Percentiles rank a stretch among this genome's conserved stretches.
Evolutionary conservation across 148 eudicot species (phyloP).

Genomic region (Diospyros lotus): DNA sequence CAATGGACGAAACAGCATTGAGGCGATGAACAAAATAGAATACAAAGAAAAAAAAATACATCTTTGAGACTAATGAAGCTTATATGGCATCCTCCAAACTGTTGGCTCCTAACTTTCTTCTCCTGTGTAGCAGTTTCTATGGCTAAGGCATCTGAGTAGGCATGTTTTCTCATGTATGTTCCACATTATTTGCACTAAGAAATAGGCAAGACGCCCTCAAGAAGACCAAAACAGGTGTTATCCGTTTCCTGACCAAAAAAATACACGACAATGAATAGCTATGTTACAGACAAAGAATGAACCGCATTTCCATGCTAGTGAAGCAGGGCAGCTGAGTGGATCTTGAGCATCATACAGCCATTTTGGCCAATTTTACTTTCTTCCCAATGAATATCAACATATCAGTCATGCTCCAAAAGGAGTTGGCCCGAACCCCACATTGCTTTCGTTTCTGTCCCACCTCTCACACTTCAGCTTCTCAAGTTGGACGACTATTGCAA

Average conservation of each 20-base stretch:
- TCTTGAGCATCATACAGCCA: conserved; percentile 20
- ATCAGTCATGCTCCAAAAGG: conserved; percentile 26
- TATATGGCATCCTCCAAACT: conserved; percentile 11
- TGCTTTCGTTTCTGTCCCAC: conserved; percentile 22
- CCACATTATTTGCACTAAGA: conserved; percentile 33
- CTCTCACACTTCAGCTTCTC: conserved; percentile 25
- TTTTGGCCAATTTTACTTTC: conserved; percentile 20
- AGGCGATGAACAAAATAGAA: background rate
- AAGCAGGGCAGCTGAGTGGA: conserved; percentile 25
- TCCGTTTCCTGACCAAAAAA: conserved; percentile 38
- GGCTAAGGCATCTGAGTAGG: conserved; percentile 5
- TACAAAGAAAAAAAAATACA: background rate
- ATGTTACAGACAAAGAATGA: conserved; percentile 64
- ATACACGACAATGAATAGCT: conserved; percentile 28
- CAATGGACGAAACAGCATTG: background rate
- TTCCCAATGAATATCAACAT: conserved; percentile 26
- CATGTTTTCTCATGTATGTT: conserved; percentile 17
- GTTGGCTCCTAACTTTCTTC: conserved; percentile 12
- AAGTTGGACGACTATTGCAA: conserved; percentile 55
- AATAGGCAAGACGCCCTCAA: conserved; percentile 21
- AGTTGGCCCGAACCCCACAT: conserved; percentile 17
- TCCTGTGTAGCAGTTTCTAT: conserved; percentile 6
- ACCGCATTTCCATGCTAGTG: conserved; percentile 36
- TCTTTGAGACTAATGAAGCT: conserved; percentile 10
- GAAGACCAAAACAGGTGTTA: conserved; percentile 25